Base-by-base conservation (phyloP, 495 filamentous ascomycete genomes). In the Xylaria intraflava region DNA sequence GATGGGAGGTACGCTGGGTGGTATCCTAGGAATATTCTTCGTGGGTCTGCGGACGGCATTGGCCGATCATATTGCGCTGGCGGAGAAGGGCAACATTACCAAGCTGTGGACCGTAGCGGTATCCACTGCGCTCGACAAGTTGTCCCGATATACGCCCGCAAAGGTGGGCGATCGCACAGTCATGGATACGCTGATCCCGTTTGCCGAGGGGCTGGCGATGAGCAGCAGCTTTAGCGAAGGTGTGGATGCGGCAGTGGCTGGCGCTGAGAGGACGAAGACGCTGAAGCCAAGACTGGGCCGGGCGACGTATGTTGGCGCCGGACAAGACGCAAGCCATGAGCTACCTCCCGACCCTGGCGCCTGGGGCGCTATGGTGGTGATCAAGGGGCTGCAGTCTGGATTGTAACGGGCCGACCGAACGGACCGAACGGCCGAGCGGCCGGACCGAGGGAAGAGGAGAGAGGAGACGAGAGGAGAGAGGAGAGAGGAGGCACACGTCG, bases 1-100 rank as follows among this genome's bases (percentile, higher is more conserved):
- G 61, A 78, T 83, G 69, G 81, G 81, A 14, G 81, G 81, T 12
- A 83, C 79, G 0, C 65, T 83, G 11, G 81, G 81, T 16, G 81
- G 79, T 3, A 83, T 84, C 23, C 67, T 83, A 14, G 74, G 72
- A 36, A 84, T 84, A 47, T 73, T 83, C 53, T 73, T 83, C 48
- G 79, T 82, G 6, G 75, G 79, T 14, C 70, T 82, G 56, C 71
- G 79, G 14, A 70, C 71, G 23, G 68, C 74, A 0, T 60, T 81
- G 17, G 56, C 73, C 42, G 68, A 74, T 33, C 65, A 72, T 69
- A 51, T 64, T 26, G 65, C 45, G 0, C 56, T 72, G 3, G 66
- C 56, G 2, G 58, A 64, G 20, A 54, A 63, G 1, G 66, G 68
- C 3, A 62, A 65, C 9, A 40, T 66, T 0, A 27, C 62, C 2